Base-by-base conservation (phyloP, 306 rosid species). In the Quercus engelmannii region DNA sequence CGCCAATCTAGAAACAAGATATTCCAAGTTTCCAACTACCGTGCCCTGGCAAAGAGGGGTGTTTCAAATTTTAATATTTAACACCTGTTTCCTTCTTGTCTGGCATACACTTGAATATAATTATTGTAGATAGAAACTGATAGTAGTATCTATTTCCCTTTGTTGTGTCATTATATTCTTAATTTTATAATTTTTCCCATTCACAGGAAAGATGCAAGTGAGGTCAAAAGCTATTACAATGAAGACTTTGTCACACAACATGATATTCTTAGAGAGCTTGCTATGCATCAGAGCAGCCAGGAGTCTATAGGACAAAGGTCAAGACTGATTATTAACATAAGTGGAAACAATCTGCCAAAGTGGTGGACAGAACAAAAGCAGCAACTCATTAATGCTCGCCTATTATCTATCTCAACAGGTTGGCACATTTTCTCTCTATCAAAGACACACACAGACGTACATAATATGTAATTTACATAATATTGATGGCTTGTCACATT, bases 351-450 rank as follows among this genome's bases (percentile, higher is more conserved):
- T 38, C 81, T 68, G 76, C 95, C 90, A 17, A 83, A 67, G 49
- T 85, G 89, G 93, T 94, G 92, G 91, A 84, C 71, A 1, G 69
- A 80, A 62, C 69, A 6, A 10, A 83, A 81, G 54, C 71, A 81
- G 68, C 88, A 72, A 78, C 76, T 84, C 35, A 21, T 71, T 70
- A 52, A 80, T 59, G 81, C 88, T 46, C 75, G 67, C 55, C 13
- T 87, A 2, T 18, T 94, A 55, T 90, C 94, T 21, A 88, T 92
- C 81, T 87, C 95, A 59, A 86, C 92, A 18, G 94, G 98, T 93
- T 74, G 35, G 80, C 86, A 69, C 41, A 46, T 73, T 69, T 69
- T 76, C 71, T 25, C 49, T 23, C 71, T 77, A 41, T 58, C 58
- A 79, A n/a, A 58, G 7, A n/a, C 25, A 11, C 55, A 9, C 56